A percentile compares a stretch with the other conserved stretches of the same genome.
These are phyloP conservation scores for Ascochyta lentis DNA, from an alignment of 2,329 filamentous ascomycete species.

Conservation along the genomic window DNA sequence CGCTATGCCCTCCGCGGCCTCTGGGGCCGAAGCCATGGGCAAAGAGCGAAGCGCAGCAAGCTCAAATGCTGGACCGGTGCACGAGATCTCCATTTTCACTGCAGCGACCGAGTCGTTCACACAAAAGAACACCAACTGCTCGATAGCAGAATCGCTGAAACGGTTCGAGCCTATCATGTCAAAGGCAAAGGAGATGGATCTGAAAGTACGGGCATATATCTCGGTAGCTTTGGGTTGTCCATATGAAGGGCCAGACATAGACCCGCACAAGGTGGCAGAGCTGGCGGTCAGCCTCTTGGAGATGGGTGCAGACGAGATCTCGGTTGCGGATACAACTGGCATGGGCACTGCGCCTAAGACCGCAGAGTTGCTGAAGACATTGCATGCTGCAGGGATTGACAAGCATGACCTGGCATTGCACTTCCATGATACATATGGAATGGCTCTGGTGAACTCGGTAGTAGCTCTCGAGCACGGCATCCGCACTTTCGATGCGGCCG, in stretches of 20 bases:
- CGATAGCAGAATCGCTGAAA: constrained; percentile 74
- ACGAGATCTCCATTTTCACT: constrained; percentile 79
- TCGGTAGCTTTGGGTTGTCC: constrained; percentile 77
- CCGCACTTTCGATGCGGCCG: constrained; percentile 78
- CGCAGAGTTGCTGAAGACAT: constrained; percentile 67
- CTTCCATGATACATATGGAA: constrained; percentile 88
- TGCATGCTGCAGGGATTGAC: constrained; percentile 71
- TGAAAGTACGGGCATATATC: constrained; percentile 79
- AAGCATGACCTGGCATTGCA: constrained; percentile 78
- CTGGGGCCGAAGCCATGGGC: constrained; percentile 45
- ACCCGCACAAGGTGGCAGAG: constrained; percentile 66
- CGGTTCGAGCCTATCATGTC: constrained; percentile 74
- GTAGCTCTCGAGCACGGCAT: constrained; percentile 80
- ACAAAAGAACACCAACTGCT: constrained; percentile 81
- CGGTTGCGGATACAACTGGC: constrained; percentile 87
- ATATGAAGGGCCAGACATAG: constrained; percentile 69
- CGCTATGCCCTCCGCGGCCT: constrained; percentile 48
- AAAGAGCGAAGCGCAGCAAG: constrained; percentile 11
- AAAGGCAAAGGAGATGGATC: constrained; percentile 67
- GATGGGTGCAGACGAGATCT: constrained; percentile 90
- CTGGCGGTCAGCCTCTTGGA: constrained; percentile 72
- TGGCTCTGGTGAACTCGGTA: constrained; percentile 82
- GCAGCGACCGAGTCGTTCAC: constrained; percentile 83
- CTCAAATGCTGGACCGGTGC: constrained; percentile 25
- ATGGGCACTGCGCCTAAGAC: constrained; percentile 83